These are phyloP conservation scores for Biscogniauxia marginata DNA, from an alignment of 2,329 filamentous ascomycete genomes.

Conservation along the genomic window DNA sequence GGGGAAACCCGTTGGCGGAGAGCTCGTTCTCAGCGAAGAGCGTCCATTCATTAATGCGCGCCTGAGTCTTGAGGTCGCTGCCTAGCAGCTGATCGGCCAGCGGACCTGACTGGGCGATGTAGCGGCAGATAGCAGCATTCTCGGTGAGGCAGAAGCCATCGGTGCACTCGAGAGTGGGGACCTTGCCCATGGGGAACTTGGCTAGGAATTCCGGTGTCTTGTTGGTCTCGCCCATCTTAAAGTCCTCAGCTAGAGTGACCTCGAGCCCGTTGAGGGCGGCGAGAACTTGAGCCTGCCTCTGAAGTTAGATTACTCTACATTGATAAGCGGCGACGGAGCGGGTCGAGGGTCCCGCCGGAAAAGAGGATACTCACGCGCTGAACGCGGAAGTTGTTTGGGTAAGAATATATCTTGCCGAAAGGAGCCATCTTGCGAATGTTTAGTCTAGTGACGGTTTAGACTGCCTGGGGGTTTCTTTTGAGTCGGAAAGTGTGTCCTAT, in stretches of 20 bases:
- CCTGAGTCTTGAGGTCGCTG: conserved; percentile 37
- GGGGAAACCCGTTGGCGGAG: conserved; percentile 17
- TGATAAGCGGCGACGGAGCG: not conserved
- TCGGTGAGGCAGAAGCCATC: conserved; percentile 48
- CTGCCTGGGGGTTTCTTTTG: too few relatives aligned
- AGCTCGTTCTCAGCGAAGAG: conserved; percentile 40
- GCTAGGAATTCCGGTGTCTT: conserved; percentile 43
- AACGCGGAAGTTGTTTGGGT: conserved; percentile 37
- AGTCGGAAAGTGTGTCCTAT: too few relatives aligned
- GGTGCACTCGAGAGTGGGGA: conserved; percentile 46
- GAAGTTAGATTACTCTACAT: conserved; percentile 4
- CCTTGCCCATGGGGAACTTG: conserved; percentile 53
- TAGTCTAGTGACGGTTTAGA: too few relatives aligned
- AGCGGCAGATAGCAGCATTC: conserved; percentile 46
- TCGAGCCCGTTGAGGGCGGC: conserved; percentile 41
- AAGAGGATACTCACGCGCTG: conserved; percentile 31
- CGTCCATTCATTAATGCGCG: conserved; percentile 46
- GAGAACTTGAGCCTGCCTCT: conserved; percentile 32
- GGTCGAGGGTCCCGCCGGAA: too few relatives aligned
- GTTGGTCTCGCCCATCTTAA: conserved; percentile 43
- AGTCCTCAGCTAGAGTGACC: conserved; percentile 35
- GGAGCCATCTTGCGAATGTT: conserved; percentile 35
- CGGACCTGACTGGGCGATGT: conserved; percentile 46
- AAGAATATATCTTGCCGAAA: conserved; percentile 40
- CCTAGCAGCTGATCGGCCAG: conserved; percentile 45